phyloP scores from a whole-genome alignment of 805 yeast species.

The Candida mattraensis region DNA sequence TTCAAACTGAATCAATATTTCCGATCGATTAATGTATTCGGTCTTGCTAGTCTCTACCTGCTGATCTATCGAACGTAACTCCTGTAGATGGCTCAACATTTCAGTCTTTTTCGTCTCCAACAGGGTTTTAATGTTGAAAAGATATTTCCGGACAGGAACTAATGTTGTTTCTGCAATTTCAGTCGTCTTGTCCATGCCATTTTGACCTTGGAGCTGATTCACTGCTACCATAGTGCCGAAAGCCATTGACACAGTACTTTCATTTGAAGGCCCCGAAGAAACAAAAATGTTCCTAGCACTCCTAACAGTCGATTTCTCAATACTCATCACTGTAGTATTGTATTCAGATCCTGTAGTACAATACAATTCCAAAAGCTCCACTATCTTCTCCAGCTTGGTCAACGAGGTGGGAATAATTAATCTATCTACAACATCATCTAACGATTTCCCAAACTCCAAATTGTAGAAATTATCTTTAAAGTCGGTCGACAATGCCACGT shows the following conservation, averaged over 20 bases:
- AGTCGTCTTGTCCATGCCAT: slow-evolving; percentile 5
- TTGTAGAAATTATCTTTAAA: slow-evolving; percentile 19
- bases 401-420: slow-evolving; percentile 11
- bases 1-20: slow-evolving; percentile 18
- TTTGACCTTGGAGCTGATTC: slow-evolving; percentile 14
- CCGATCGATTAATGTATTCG: slow-evolving; percentile 16
- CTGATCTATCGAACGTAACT: slow-evolving; percentile 3
- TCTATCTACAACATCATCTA: slow-evolving; percentile 14
- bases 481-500: slow-evolving; percentile 15
- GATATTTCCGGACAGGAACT: slow-evolving; percentile 16
- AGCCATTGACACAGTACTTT: slow-evolving; percentile 10
- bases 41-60: slow-evolving; percentile 2
- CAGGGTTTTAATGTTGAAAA: slow-evolving; percentile 9
- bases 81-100: background rate
- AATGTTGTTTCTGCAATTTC: slow-evolving; percentile 7
- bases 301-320: background rate
- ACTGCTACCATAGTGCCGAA: slow-evolving; percentile 11
- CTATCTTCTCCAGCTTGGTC: slow-evolving; percentile 9
- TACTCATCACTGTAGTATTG: slow-evolving; percentile 2
- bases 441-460: slow-evolving; percentile 7
- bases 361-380: slow-evolving; percentile 17
- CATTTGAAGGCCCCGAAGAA: slow-evolving; percentile 2
- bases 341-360: slow-evolving; percentile 7
- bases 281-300: background rate
- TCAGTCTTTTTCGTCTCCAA: slow-evolving; percentile 5